These are phyloP conservation scores for Brasenia schreberi DNA, from an alignment of 164 flowering plant species.

Conservation along the genomic window DNA sequence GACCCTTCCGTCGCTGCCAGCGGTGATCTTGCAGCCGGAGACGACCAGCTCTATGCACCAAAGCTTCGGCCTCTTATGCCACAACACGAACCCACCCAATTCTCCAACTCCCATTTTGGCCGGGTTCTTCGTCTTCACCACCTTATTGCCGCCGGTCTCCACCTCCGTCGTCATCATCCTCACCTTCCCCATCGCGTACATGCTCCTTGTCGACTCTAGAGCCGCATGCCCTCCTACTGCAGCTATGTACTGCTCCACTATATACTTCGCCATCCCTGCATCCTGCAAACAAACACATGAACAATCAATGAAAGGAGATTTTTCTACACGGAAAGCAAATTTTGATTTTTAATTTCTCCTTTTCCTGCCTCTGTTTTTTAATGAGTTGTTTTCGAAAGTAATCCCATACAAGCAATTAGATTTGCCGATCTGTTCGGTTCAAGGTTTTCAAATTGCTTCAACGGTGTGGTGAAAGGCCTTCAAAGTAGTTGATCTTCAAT, in stretches of 20 bases:
- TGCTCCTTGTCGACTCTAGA: constrained; percentile 43
- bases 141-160: constrained; percentile 30
- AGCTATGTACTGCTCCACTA: constrained; percentile 80
- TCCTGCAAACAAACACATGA: constrained; percentile 28
- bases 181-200: constrained; percentile 94
- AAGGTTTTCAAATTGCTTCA: too few species aligned
- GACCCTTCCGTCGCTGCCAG: constrained; percentile 85
- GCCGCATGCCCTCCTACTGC: constrained; percentile 74
- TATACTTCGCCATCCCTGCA: constrained; percentile 75
- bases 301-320: too few species aligned
- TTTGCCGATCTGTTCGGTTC: too few species aligned
- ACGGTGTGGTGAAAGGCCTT: too few species aligned
- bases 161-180: constrained; percentile 56
- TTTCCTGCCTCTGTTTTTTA: too few species aligned
- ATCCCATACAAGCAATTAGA: too few species aligned
- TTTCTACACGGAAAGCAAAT: too few species aligned
- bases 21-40: constrained; percentile 80
- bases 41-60: constrained; percentile 87
- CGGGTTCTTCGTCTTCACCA: constrained; percentile 25
- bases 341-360: too few species aligned
- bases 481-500: too few species aligned
- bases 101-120: constrained; percentile 37
- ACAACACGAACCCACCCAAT: constrained; percentile 77
- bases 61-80: constrained; percentile 84
- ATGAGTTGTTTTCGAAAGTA: too few species aligned